Base-by-base conservation (phyloP, 2,329 filamentous ascomycete genomes). In the Stemphylium vesicarium region DNA sequence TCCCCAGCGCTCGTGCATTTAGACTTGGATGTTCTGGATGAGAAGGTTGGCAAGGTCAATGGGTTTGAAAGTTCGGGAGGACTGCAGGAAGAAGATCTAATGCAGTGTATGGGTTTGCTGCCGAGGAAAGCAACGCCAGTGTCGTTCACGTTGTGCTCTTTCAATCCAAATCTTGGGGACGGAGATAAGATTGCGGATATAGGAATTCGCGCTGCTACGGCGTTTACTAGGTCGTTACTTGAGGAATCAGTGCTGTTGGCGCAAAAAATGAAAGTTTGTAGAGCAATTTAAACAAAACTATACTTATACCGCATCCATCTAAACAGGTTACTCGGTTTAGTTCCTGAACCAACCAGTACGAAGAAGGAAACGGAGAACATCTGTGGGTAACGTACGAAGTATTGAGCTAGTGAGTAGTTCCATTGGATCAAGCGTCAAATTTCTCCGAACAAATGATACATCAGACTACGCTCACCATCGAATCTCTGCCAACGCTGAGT, bases 21-120 rank as follows among this genome's bases (percentile, higher is more conserved):
- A 0, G 29, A 44, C 4, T 32, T 44, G 15, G 29, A 44, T 20
- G 41, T 44, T 3, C 4, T 44, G 29, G 41, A 44, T 22, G 31
- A 44, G 1, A 44, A 29, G 9, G 29, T 44, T 3, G 41, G 41
- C 12, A 44, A 32, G 29, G 26, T 33, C 2, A 33, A 44, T 44
- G 41, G 29, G 2, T 33, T 32, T 6, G 41, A 43, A 4, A 43
- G 41, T 6, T 12, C 15, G 15, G 41, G 41, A 13, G 41, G 26
- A 4, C 31, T 78, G 29, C 40, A 66, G 0, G 58, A 63, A 15
- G 56, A 59, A 2, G 58, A 59, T 32, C 9, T 59, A 7, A 2
- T 63, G 15, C 38, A 37, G 32, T 59, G 52, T n/a, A 57, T 62
- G 56, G 26, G 26, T 15, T 16, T 59, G n/a, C 8, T 63, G 7